Evolutionary conservation across 805 yeast genomes (phyloP).

Genomic region (Metschnikowia orientalis): DNA sequence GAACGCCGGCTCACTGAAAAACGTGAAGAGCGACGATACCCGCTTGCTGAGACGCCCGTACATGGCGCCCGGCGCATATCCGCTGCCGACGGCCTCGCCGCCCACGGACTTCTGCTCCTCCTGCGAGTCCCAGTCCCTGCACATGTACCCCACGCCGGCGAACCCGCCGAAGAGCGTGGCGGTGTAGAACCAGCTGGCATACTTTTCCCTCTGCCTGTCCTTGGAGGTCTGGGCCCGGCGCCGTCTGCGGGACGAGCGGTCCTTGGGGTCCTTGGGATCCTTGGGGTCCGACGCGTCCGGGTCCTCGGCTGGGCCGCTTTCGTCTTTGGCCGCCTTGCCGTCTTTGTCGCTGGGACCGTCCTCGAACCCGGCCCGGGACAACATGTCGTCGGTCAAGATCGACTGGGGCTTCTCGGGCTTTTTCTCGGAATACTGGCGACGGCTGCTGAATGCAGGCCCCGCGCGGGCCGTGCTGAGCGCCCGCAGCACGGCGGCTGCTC

Average conservation of each 20-base stretch:
- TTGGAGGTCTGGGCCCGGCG: constrained; percentile 55
- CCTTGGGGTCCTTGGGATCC: constrained; percentile 15
- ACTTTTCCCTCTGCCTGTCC: constrained; percentile 77
- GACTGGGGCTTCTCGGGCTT: constrained; percentile 36
- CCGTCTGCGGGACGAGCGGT: constrained; percentile 23
- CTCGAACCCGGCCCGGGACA: constrained; percentile 82
- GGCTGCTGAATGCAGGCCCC: constrained; percentile 1
- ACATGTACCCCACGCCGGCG: constrained; percentile 59
- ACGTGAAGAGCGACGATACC: constrained; percentile 67
- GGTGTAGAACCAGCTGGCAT: constrained; percentile 70
- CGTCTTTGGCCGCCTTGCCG: constrained; percentile 9
- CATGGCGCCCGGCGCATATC: constrained; percentile 61
- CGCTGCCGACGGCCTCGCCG: constrained; percentile 54
- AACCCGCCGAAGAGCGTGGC: constrained; percentile 49
- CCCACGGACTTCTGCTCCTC: constrained; percentile 57
- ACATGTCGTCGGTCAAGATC: constrained; percentile 73
- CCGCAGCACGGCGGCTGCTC: not conserved
- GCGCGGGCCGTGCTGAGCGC: not conserved
- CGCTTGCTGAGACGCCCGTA: constrained; percentile 69
- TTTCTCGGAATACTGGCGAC: constrained; percentile 18
- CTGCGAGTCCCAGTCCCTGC: constrained; percentile 80
- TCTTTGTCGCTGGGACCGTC: constrained; percentile 22
- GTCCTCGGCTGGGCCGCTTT: constrained; percentile 13
- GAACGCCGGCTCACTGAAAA: constrained; percentile 90
- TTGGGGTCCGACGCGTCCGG: too few species aligned